These are phyloP conservation scores for Bimuria novae-zelandiae DNA, from an alignment of 2,329 filamentous ascomycete genomes.

Conservation along the genomic window DNA sequence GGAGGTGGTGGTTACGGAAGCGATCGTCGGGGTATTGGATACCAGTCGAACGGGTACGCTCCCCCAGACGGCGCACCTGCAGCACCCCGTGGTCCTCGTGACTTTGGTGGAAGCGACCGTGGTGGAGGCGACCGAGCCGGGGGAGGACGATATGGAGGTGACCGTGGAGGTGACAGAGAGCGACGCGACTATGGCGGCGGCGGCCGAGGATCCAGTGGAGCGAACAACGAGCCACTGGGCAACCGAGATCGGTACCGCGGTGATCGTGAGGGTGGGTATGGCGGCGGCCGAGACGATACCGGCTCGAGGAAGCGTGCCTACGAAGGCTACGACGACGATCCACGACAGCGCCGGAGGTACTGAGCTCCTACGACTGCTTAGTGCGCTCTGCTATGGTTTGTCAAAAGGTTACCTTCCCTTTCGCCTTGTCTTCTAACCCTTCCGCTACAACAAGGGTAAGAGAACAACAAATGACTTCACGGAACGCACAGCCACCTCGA, in stretches of 20 bases:
- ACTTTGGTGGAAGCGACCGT: slow-evolving; percentile 41
- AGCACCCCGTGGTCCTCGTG: slow-evolving; percentile 50
- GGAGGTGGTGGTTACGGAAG: slow-evolving; percentile 58
- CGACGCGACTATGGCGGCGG: slow-evolving; percentile 30
- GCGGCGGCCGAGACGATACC: slow-evolving; percentile 42
- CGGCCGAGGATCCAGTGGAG: slow-evolving; percentile 62
- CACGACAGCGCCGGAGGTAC: slow-evolving; percentile 64
- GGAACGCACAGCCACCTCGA: slow-evolving; percentile 16
- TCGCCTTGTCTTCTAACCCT: slow-evolving; percentile 35
- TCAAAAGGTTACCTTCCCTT: slow-evolving; percentile 44
- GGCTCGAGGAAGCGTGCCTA: slow-evolving; percentile 63
- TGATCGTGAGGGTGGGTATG: slow-evolving; percentile 35
- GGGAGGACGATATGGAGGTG: slow-evolving; percentile 22
- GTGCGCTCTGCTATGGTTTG: slow-evolving; percentile 40
- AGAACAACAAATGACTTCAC: slow-evolving; percentile 31
- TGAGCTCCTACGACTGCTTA: slow-evolving; percentile 41
- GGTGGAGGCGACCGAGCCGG: slow-evolving; percentile 38
- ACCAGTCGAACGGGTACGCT: slow-evolving; percentile 48
- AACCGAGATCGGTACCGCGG: slow-evolving; percentile 55
- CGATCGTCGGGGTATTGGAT: slow-evolving; percentile 48
- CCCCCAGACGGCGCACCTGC: slow-evolving; percentile 55
- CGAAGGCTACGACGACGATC: slow-evolving; percentile 82
- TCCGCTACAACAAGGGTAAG: slow-evolving; percentile 42
- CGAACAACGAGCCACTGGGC: slow-evolving; percentile 84
- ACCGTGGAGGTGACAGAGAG: slow-evolving; percentile 23